Evolutionary conservation across 2,329 filamentous ascomycete species (phyloP).

Genomic region (Sarocladiaceae sp.): DNA sequence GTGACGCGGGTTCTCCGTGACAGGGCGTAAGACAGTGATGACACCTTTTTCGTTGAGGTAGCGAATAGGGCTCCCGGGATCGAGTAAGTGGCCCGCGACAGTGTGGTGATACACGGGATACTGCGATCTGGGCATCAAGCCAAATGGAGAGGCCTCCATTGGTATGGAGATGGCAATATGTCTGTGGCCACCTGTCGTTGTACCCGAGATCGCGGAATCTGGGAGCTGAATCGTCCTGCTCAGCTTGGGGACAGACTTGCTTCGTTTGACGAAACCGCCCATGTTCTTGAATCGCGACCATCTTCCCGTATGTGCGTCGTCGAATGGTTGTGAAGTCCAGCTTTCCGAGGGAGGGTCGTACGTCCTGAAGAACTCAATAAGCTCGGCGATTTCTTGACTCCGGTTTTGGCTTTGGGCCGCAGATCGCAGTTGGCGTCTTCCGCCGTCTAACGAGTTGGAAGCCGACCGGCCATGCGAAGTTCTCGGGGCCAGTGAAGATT

Average conservation of each 20-base stretch:
- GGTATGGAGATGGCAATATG: slow-evolving; percentile 61
- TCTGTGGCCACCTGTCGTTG: slow-evolving; percentile 47
- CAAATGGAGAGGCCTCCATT: slow-evolving; percentile 42
- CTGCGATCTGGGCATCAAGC: slow-evolving; percentile 25
- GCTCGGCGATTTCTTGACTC: slow-evolving; percentile 19
- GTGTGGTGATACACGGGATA: slow-evolving; percentile 24
- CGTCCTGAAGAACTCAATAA: slow-evolving; percentile 47
- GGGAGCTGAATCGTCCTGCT: slow-evolving; percentile 37
- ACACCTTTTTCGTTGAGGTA: slow-evolving; percentile 30
- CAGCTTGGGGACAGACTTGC: slow-evolving; percentile 27
- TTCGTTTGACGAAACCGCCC: slow-evolving; percentile 34
- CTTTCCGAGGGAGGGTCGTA: slow-evolving; percentile 45
- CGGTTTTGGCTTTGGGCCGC: background rate
- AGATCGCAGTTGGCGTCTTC: background rate
- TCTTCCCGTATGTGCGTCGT: slow-evolving; percentile 28
- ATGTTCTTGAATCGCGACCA: slow-evolving; percentile 28
- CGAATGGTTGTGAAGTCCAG: slow-evolving; percentile 42
- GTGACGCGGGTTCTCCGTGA: slow-evolving; percentile 21
- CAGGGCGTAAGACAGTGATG: slow-evolving; percentile 30
- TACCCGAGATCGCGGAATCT: slow-evolving; percentile 51
- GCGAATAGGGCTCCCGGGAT: slow-evolving; percentile 20
- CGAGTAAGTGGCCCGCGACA: slow-evolving; percentile 10
- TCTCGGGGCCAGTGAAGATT: slow-evolving; percentile 18
- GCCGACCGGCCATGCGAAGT: slow-evolving; percentile 11
- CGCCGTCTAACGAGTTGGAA: slow-evolving; percentile 20